These are phyloP conservation scores for Raddia distichophylla DNA, from an alignment of 176 grass and related monocot species.

Conservation along the genomic window DNA sequence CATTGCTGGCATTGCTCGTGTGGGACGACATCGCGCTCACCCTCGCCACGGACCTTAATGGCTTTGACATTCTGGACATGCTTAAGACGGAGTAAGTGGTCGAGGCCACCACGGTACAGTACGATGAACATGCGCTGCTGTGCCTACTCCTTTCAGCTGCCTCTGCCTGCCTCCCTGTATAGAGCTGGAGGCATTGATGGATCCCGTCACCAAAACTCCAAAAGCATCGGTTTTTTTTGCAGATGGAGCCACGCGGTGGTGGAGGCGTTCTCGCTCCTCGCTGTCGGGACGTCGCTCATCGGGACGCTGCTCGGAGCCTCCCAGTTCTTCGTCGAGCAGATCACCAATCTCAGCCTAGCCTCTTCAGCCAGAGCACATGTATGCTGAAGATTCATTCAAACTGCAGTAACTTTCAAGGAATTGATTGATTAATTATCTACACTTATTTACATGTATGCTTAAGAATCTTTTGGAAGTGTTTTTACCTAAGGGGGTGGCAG, in stretches of 20 bases:
- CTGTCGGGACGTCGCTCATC: conserved; percentile 73
- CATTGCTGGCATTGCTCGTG: conserved; percentile 64
- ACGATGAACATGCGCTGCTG: neutral
- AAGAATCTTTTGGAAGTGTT: too few species aligned
- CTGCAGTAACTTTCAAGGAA: too few species aligned
- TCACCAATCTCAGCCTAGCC: conserved; percentile 42
- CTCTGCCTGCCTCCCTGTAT: neutral
- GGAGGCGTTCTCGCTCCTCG: conserved; percentile 79
- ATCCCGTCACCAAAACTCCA: neutral
- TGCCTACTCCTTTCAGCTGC: neutral
- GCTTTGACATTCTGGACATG: conserved; percentile 58
- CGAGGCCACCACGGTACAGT: neutral
- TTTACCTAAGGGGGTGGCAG: too few species aligned
- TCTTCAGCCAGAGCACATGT: conserved; percentile 23
- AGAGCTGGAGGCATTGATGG: neutral
- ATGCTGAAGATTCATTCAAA: neutral
- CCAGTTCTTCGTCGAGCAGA: conserved; percentile 87
- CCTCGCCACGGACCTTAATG: conserved; percentile 49
- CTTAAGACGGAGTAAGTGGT: conserved; percentile 61
- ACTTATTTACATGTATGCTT: too few species aligned
- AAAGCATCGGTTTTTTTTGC: neutral
- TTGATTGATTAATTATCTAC: too few species aligned
- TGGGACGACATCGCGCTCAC: conserved; percentile 82
- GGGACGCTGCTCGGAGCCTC: conserved; percentile 75
- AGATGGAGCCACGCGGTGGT: conserved; percentile 68